A percentile compares a stretch with the other conserved stretches of the same genome.
Conservation (phyloP, 1,284 basidiomycete genomes). For the Xerocomus amazonicus region DNA sequence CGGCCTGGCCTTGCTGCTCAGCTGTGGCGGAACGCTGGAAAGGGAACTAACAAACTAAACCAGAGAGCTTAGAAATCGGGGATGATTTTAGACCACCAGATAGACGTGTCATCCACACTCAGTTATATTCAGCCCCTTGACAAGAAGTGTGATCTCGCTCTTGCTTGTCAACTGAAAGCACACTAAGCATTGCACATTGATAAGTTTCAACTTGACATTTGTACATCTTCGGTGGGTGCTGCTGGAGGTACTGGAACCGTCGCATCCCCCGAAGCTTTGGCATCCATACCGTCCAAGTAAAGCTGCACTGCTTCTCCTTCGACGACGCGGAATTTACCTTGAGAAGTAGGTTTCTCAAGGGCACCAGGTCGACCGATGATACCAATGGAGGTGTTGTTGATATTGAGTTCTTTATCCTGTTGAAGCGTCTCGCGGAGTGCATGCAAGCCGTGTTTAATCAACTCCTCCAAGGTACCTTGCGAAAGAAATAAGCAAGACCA, state of each 20-base stretch:
- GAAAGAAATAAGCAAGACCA: constrained; percentile 2
- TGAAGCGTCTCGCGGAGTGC: constrained; percentile 94
- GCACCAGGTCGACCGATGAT: constrained; percentile 73
- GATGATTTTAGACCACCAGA: constrained; percentile 3
- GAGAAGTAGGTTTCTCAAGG: constrained; percentile 51
- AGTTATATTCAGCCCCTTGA: constrained; percentile 4
- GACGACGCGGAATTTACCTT: constrained; percentile 71
- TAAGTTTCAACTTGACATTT: constrained; percentile 63
- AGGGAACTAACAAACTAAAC: constrained; percentile 16
- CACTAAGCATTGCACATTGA: constrained; percentile 16
- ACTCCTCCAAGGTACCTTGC: constrained; percentile 75
- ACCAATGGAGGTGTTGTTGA: constrained; percentile 90
- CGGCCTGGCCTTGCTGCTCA: constrained; percentile 69
- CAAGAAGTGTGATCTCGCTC: background rate
- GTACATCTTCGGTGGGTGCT: constrained; percentile 60
- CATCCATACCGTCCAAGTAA: constrained; percentile 70
- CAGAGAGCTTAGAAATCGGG: background rate
- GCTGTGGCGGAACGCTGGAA: constrained; percentile 48
- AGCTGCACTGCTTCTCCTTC: constrained; percentile 72
- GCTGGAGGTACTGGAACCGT: constrained; percentile 35
- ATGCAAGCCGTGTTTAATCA: constrained; percentile 89
- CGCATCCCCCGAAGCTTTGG: constrained; percentile 50
- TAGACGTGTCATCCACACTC: constrained; percentile 26
- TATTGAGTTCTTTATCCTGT: constrained; percentile 92
- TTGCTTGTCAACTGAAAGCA: constrained; percentile 7